Evolutionary conservation across 441 rosid species (phyloP).

Genomic region (Erysimum cheiri): DNA sequence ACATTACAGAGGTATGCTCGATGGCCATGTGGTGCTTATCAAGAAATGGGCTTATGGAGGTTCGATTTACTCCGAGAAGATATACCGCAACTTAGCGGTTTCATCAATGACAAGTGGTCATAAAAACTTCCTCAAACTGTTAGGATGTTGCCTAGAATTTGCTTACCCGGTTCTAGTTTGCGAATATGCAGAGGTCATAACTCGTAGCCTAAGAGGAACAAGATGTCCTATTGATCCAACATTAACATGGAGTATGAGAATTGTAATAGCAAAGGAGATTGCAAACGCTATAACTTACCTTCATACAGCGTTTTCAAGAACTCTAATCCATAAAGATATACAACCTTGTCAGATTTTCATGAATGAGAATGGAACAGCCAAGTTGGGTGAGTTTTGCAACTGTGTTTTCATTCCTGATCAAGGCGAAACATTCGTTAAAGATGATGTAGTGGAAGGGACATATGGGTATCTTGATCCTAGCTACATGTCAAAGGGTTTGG

Average conservation of each 20-base stretch:
- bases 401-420: conserved; percentile 39
- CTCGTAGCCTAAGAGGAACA: conserved; percentile 27
- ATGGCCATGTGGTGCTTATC: conserved; percentile 19
- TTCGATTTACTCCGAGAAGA: conserved; percentile 22
- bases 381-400: conserved; percentile 42
- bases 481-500: conserved; percentile 1
- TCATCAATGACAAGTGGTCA: conserved; percentile 30
- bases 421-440: conserved; percentile 38
- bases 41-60: conserved; percentile 37
- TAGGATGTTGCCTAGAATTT: conserved; percentile 30
- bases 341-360: conserved; percentile 37
- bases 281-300: conserved; percentile 48
- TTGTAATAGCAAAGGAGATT: conserved; percentile 25
- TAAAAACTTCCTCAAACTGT: conserved; percentile 26
- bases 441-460: conserved; percentile 17
- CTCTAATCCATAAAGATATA: conserved; percentile 43
- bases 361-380: conserved; percentile 38
- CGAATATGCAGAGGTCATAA: conserved; percentile 12
- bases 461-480: conserved; percentile 39
- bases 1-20: conserved; percentile 22
- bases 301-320: conserved; percentile 47
- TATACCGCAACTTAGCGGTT: conserved; percentile 23
- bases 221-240: conserved; percentile 32
- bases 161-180: conserved; percentile 25
- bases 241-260: conserved; percentile 32